Conservation (phyloP, 345 rosid genomes). For the Boechera stricta region DNA sequence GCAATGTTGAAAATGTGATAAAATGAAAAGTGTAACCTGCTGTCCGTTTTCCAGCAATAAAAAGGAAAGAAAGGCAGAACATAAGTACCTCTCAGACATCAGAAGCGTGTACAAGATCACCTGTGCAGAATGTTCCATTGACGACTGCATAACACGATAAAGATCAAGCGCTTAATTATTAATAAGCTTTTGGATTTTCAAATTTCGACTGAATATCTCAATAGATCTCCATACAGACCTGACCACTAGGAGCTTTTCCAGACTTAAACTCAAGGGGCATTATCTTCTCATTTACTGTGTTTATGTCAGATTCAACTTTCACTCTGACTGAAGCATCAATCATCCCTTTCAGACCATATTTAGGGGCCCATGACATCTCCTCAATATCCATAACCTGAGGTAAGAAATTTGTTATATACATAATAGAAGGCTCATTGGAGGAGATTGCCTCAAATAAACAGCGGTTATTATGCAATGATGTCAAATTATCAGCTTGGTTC, state of each 20-base stretch:
- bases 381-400: constrained; percentile 91
- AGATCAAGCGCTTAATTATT: constrained; percentile 21
- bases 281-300: constrained; percentile 60
- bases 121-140: constrained; percentile 91
- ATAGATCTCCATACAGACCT: constrained; percentile 58
- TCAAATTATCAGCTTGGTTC: constrained; percentile 5
- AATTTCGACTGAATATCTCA: constrained; percentile 22
- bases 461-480: constrained; percentile 1
- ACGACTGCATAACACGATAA: constrained; percentile 63
- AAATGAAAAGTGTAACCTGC: background rate
- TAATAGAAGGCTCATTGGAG: constrained; percentile 9
- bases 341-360: constrained; percentile 95
- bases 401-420: constrained; percentile 8
- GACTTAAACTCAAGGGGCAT: constrained; percentile 95
- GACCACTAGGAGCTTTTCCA: constrained; percentile 79
- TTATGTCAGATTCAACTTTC: constrained; percentile 55
- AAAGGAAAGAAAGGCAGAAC: constrained; percentile 18
- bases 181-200: constrained; percentile 30
- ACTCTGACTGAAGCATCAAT: constrained; percentile 92
- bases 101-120: constrained; percentile 96
- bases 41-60: constrained; percentile 23
- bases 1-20: constrained; percentile 27
- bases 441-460: constrained; percentile 5
- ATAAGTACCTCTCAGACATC: constrained; percentile 90
- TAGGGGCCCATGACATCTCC: constrained; percentile 99